Conservation (phyloP, 2,329 filamentous ascomycete species). For the Cercospora sesami region DNA sequence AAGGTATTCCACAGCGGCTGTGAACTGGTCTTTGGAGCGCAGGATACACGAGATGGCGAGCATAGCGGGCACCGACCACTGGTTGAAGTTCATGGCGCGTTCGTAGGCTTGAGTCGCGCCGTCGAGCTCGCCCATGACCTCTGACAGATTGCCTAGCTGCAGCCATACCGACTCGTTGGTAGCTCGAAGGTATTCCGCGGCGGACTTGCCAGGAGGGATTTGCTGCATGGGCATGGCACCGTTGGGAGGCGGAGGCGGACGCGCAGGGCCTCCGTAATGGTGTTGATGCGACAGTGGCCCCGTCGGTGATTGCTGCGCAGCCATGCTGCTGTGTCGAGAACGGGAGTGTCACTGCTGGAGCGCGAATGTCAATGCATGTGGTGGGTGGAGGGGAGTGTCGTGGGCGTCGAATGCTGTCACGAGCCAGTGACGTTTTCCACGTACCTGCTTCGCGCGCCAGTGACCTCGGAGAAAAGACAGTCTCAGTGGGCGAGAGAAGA, state of each 20-base stretch:
- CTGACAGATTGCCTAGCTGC: conserved; percentile 82
- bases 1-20: conserved; percentile 89
- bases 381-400: neutral
- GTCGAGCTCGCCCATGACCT: conserved; percentile 83
- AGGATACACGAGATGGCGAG: conserved; percentile 90
- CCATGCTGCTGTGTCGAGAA: conserved; percentile 31
- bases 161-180: conserved; percentile 91
- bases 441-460: conserved; percentile 6
- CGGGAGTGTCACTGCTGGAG: neutral
- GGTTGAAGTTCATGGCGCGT: conserved; percentile 81
- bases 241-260: conserved; percentile 61
- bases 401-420: neutral
- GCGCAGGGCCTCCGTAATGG: conserved; percentile 66
- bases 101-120: conserved; percentile 90
- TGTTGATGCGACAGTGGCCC: conserved; percentile 64
- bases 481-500: neutral
- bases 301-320: conserved; percentile 70
- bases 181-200: conserved; percentile 71
- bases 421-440: conserved; percentile 9
- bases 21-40: conserved; percentile 88
- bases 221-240: conserved; percentile 47
- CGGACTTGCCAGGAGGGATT: conserved; percentile 59
- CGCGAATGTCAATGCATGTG: conserved; percentile 1
- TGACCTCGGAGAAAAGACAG: neutral
- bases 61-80: conserved; percentile 86